These are phyloP conservation scores for Phytophthora pseudosyringae DNA, from an alignment of 352 stramenopile genomes.

Conservation along the genomic window DNA sequence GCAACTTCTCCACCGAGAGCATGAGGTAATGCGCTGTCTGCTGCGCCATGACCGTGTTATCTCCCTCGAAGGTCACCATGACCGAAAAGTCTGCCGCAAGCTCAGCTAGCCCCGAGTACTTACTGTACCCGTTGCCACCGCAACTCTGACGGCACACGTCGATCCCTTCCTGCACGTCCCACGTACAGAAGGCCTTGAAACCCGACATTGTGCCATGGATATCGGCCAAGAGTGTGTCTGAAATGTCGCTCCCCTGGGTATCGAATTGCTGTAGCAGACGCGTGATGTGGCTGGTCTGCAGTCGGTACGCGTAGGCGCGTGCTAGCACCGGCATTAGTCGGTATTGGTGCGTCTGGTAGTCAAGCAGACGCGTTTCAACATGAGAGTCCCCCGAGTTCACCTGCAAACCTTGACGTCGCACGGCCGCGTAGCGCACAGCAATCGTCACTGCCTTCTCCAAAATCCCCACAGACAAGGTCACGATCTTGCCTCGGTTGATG, in stretches of 20 bases:
- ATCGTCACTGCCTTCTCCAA: conserved; percentile 94
- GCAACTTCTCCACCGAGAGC: conserved; percentile 62
- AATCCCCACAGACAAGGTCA: conserved; percentile 72
- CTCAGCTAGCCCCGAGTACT: conserved; percentile 90
- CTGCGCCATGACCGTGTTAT: conserved; percentile 97
- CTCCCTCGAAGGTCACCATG: conserved; percentile 96
- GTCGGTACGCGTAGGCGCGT: conserved; percentile 92
- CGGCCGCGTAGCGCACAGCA: conserved; percentile 92
- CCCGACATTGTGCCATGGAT: conserved; percentile 95
- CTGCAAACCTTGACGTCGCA: conserved; percentile 89
- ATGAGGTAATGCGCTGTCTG: conserved; percentile 88
- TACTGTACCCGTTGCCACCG: conserved; percentile 95
- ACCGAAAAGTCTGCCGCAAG: conserved; percentile 94
- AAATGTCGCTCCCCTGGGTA: conserved; percentile 69
- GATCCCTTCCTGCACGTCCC: conserved; percentile 90
- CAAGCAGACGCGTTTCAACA: conserved; percentile 89
- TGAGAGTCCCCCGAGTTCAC: conserved; percentile 57
- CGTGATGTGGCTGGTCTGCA: conserved; percentile 90
- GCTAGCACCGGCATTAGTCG: conserved; percentile 93
- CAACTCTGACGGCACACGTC: conserved; percentile 95
- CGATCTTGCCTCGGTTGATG: conserved; percentile 76
- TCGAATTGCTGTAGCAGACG: conserved; percentile 88
- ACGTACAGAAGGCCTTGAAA: conserved; percentile 95
- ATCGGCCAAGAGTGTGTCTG: conserved; percentile 79
- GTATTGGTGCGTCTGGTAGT: conserved; percentile 96